phyloP scores from a whole-genome alignment of 1,284 basidiomycete genomes.

The Ustilago loliicola region DNA sequence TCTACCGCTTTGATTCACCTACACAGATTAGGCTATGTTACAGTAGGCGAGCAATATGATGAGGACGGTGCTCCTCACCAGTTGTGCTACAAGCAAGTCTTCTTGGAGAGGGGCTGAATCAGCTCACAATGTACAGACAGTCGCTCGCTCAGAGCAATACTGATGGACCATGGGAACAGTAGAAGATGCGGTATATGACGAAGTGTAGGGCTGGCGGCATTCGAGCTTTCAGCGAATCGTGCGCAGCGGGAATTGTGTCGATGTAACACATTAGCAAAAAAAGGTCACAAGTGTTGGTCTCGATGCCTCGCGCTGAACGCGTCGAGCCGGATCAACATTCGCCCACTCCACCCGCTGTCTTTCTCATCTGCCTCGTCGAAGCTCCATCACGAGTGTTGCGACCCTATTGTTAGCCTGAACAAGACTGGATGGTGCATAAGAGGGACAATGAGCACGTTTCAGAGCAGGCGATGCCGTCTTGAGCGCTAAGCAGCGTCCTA shows the following conservation, averaged over 20 bases:
- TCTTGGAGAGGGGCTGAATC: slow-evolving; percentile 10
- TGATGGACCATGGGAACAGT: neutral
- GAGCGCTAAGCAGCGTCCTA: neutral
- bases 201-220: neutral
- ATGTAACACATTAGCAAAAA: neutral
- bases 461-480: neutral
- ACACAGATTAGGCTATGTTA: slow-evolving; percentile 36
- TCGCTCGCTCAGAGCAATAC: neutral
- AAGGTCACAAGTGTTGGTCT: slow-evolving; percentile 12
- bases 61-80: slow-evolving; percentile 52
- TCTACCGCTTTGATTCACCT: neutral
- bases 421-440: neutral
- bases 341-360: neutral
- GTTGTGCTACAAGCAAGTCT: slow-evolving; percentile 46
- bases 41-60: slow-evolving; percentile 45
- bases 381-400: neutral
- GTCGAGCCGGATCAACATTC: neutral
- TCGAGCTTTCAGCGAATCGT: neutral
- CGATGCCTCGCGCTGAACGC: neutral
- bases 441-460: neutral
- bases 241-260: neutral
- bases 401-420: no score
- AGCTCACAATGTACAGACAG: neutral
- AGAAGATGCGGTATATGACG: neutral
- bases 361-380: neutral